Conservation (phyloP, 331 rosid species). For the Acacia pycnantha region DNA sequence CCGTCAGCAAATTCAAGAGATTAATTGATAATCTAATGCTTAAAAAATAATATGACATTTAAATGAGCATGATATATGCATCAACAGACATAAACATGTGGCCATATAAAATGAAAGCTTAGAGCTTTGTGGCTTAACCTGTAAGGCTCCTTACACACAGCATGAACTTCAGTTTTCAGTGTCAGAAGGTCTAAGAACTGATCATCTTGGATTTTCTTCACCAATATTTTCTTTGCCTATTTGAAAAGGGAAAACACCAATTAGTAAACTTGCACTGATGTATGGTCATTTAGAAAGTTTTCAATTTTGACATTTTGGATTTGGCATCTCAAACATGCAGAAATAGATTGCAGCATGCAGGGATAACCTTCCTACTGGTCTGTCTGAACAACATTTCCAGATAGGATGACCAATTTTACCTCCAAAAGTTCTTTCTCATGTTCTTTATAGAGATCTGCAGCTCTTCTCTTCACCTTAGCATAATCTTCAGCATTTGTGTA, state of each 20-base stretch:
- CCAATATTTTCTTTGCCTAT: conserved; percentile 84
- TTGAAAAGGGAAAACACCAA: conserved; percentile 36
- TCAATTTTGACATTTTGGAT: background rate
- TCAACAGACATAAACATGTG: conserved; percentile 16
- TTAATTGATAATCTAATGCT: background rate
- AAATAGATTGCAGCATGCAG: conserved; percentile 9
- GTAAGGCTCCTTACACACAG: conserved; percentile 95
- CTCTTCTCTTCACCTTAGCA: conserved; percentile 90
- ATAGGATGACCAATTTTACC: conserved; percentile 48
- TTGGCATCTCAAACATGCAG: conserved; percentile 11
- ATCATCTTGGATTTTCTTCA: conserved; percentile 88
- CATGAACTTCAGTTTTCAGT: conserved; percentile 70
- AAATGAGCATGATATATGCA: conserved; percentile 16
- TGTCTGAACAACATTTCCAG: conserved; percentile 13
- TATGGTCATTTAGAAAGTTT: conserved; percentile 13
- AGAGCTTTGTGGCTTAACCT: conserved; percentile 54
- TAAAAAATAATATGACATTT: background rate
- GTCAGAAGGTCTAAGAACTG: conserved; percentile 90
- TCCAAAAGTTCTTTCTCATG: conserved; percentile 93
- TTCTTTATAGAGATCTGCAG: conserved; percentile 76
- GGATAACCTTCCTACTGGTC: conserved; percentile 13
- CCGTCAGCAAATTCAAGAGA: background rate
- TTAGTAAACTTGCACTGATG: conserved; percentile 35
- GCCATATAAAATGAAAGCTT: conserved; percentile 22
- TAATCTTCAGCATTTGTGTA: conserved; percentile 92